phyloP scores from a whole-genome alignment of 2,329 filamentous ascomycete genomes.

The Didymella arachidicola region DNA sequence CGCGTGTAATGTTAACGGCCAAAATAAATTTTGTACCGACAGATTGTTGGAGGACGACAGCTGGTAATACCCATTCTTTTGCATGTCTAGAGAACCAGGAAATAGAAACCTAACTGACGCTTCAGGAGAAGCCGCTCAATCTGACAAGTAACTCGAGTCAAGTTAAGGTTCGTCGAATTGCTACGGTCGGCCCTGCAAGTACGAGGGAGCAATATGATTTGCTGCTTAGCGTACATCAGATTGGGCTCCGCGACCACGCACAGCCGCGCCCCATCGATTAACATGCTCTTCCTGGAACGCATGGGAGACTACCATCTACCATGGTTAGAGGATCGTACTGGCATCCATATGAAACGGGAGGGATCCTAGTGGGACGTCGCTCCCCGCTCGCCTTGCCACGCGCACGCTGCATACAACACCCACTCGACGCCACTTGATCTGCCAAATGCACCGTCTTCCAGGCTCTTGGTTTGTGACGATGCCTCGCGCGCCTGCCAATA shows the following conservation, averaged over 20 bases:
- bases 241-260: slow-evolving; percentile 10
- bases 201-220: slow-evolving; percentile 2
- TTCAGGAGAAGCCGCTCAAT: slow-evolving; percentile 29
- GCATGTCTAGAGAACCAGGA: slow-evolving; percentile 14
- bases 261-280: slow-evolving; percentile 6
- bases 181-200: slow-evolving; percentile 13
- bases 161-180: slow-evolving; percentile 27
- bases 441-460: slow-evolving; percentile 1
- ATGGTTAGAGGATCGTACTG: slow-evolving; percentile 15
- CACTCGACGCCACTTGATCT: slow-evolving; percentile 23
- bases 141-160: slow-evolving; percentile 28
- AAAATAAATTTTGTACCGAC: slow-evolving; percentile 2
- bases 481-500: slow-evolving; percentile 1
- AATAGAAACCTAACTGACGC: slow-evolving; percentile 22
- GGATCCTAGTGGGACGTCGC: slow-evolving; percentile 17
- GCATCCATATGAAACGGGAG: slow-evolving; percentile 19
- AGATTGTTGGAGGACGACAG: not conserved
- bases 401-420: slow-evolving; percentile 10
- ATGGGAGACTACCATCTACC: slow-evolving; percentile 6
- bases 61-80: slow-evolving; percentile 23
- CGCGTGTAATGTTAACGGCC: not conserved
- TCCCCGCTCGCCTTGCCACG: slow-evolving; percentile 12
- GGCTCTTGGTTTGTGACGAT: not conserved
- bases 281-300: slow-evolving; percentile 18
- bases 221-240: slow-evolving; percentile 5